These are phyloP conservation scores for Elongisporangium senticosum DNA, from an alignment of 352 stramenopile genomes.

Conservation along the genomic window DNA sequence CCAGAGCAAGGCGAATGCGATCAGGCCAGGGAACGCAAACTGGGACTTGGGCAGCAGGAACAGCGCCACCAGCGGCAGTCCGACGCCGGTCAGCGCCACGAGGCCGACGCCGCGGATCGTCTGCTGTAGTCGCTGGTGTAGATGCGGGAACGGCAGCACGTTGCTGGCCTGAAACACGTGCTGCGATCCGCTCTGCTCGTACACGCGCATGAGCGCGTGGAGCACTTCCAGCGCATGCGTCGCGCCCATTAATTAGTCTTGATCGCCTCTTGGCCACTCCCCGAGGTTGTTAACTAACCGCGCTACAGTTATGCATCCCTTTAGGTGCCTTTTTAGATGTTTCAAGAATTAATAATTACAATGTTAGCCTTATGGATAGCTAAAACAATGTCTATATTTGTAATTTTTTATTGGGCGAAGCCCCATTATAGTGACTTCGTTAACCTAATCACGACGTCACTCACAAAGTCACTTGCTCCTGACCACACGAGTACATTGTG, in stretches of 20 bases:
- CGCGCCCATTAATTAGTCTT: conserved; percentile 38
- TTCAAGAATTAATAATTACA: not conserved
- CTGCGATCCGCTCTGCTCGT: conserved; percentile 3
- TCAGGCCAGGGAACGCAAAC: conserved; percentile 22
- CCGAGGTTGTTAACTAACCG: not conserved
- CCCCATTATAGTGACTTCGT: no score
- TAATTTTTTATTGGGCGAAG: no score
- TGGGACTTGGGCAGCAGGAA: conserved; percentile 25
- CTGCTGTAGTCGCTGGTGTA: conserved; percentile 55
- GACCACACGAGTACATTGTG: no score
- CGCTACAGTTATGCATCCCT: not conserved
- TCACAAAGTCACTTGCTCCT: no score
- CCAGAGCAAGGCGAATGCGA: conserved; percentile 17
- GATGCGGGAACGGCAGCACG: conserved; percentile 24
- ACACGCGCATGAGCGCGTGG: conserved; percentile 32
- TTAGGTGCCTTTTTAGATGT: not conserved
- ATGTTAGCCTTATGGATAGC: not conserved
- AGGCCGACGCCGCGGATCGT: conserved; percentile 40
- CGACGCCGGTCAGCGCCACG: conserved; percentile 13
- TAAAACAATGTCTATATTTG: conserved; percentile 1
- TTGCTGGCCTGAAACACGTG: not conserved
- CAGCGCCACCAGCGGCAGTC: conserved; percentile 21
- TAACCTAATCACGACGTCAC: no score
- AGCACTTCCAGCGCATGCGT: conserved; percentile 45
- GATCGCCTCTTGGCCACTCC: not conserved